Evolutionary conservation across 495 filamentous ascomycete species (phyloP), one percentile per base, ranked within the genome.

Genomic region (Xylaria intraflava): DNA sequence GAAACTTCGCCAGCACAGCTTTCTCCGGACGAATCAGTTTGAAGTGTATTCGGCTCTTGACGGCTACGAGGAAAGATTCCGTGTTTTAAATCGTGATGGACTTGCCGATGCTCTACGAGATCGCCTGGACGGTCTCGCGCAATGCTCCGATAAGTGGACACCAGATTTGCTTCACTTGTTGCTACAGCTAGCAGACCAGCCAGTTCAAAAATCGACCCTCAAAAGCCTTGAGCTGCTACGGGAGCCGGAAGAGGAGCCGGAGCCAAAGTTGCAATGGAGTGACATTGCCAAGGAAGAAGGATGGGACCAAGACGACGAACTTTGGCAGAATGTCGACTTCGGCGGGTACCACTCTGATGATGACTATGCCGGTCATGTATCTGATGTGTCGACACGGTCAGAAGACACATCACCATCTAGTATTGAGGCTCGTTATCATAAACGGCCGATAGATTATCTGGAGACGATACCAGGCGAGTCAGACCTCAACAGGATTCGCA

Each of bases 51-150:
- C 78, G 16, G 83, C 79, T 30, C 77, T 95, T 5, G 80, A 85
- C 20, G 93, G 93, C 2, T 75, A 95, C 16, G 86, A 89, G 56
- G 93, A 98, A 68, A 92, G 92, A 60, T 95, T 95, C 65, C 79
- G 81, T 35, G 76, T 96, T 43, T 73, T 87, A 27, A 83, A 86
- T 66, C 78, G 83, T 52, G 90, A 96, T 64, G 80, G 83, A 14
- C 68, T 95, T 23, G 89, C 88, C n/a, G 83, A 89, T 56, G 89
- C 87, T 7, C 75, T 96, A 11, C 70, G 76, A 19, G 62, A 66
- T 19, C 83, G 89, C 20, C 68, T 91, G 22, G 70, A 76, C 10
- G 79, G 83, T 52, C 67, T 94, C 16, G 65, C 81, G 12, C 62
- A 56, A 19, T 64, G 71, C 23, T 71, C 70, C 9, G 71, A 71